These are phyloP conservation scores for Clonostachys solani DNA, from an alignment of 2,329 filamentous ascomycete genomes.

Conservation along the genomic window DNA sequence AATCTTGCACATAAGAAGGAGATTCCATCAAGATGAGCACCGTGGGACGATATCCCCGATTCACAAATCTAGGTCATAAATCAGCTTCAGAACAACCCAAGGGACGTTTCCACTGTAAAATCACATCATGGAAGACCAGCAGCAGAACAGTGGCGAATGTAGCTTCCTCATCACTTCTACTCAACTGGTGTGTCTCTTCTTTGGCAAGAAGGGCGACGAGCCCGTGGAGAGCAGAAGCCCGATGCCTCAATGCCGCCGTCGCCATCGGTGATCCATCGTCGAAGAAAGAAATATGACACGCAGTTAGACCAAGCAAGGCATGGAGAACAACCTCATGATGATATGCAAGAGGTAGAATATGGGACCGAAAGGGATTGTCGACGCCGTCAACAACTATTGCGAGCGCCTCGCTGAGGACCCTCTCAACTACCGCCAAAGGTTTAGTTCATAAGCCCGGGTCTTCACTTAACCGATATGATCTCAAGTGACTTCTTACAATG, in stretches of 20 bases:
- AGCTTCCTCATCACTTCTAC: constrained; percentile 10
- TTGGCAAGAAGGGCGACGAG: constrained; percentile 11
- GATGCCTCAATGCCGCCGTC: constrained; percentile 10
- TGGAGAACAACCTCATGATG: constrained; percentile 16
- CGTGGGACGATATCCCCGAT: constrained; percentile 15
- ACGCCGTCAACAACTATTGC: constrained; percentile 3
- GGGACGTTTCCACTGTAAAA: not conserved
- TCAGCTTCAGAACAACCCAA: not conserved
- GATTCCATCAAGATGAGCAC: constrained; percentile 16
- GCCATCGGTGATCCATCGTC: constrained; percentile 4
- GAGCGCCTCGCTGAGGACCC: no score
- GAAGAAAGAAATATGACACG: constrained; percentile 13
- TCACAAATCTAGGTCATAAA: constrained; percentile 13
- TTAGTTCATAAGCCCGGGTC: no score
- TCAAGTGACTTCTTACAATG: no score
- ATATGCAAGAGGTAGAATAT: constrained; percentile 14
- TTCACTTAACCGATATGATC: no score
- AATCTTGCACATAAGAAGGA: constrained; percentile 17
- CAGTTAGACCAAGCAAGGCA: constrained; percentile 15
- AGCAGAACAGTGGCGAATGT: constrained; percentile 15
- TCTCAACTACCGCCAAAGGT: no score
- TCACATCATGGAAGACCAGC: constrained; percentile 17
- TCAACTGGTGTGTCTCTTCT: constrained; percentile 8
- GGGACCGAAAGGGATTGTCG: constrained; percentile 12
- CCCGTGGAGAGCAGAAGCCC: constrained; percentile 12